These are phyloP conservation scores for Saccharomyces hybrid DNA, from an alignment of 1,139 yeast genomes.

Conservation along the genomic window DNA sequence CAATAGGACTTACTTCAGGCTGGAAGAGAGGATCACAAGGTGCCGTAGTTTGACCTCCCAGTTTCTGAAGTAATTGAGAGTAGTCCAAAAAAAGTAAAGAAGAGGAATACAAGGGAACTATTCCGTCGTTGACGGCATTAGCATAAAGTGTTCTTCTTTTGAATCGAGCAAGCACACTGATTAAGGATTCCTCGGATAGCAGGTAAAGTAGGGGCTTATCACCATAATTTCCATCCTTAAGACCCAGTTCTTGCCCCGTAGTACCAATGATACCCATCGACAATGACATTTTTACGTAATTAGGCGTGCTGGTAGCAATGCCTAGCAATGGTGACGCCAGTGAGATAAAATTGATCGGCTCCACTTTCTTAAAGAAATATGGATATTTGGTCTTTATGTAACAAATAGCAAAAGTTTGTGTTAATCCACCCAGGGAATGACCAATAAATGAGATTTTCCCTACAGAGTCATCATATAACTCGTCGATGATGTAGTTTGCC, in stretches of 20 bases:
- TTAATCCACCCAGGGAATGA: conserved; percentile 88
- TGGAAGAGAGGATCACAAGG: not conserved
- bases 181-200: conserved; percentile 78
- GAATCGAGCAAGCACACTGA: conserved; percentile 54
- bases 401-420: conserved; percentile 87
- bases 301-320: conserved; percentile 76
- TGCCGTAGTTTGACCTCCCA: conserved; percentile 17
- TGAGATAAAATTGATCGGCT: conserved; percentile 77
- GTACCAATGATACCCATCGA: conserved; percentile 88
- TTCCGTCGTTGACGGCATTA: conserved; percentile 59
- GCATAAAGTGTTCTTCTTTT: conserved; percentile 44
- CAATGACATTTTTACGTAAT: conserved; percentile 73
- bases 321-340: conserved; percentile 89
- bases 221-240: conserved; percentile 42
- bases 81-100: conserved; percentile 71
- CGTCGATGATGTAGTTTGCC: conserved; percentile 66
- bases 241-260: conserved; percentile 75
- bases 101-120: conserved; percentile 86
- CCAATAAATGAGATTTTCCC: conserved; percentile 75
- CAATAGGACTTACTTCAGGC: conserved; percentile 7
- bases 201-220: conserved; percentile 59
- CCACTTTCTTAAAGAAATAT: conserved; percentile 54
- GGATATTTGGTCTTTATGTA: conserved; percentile 67
- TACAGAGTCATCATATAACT: conserved; percentile 43
- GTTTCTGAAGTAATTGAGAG: conserved; percentile 36